Percentiles rank a stretch among this genome's conserved stretches.
Evolutionary conservation across 345 rosid genomes (phyloP).

Genomic region (Lepidium aucheri): DNA sequence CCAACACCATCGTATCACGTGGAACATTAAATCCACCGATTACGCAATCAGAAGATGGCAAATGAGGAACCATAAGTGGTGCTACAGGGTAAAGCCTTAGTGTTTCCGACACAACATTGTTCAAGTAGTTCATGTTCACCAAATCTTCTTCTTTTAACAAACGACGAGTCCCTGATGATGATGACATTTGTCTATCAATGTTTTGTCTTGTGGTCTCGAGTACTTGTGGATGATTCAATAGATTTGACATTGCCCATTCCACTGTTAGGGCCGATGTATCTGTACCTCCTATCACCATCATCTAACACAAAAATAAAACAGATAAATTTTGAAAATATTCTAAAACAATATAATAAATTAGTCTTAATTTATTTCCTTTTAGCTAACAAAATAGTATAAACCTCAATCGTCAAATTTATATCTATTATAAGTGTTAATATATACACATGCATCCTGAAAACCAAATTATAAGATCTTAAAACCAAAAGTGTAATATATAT

Average conservation of each 20-base stretch:
- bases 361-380: not conserved
- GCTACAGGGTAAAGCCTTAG: slow-evolving; percentile 33
- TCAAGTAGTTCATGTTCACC: slow-evolving; percentile 24
- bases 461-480: not conserved
- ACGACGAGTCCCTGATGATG: not conserved
- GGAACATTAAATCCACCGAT: slow-evolving; percentile 37
- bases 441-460: too few species aligned
- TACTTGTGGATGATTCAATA: slow-evolving; percentile 17
- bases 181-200: slow-evolving; percentile 9
- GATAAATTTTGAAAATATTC: not conserved
- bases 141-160: slow-evolving; percentile 27
- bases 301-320: not conserved
- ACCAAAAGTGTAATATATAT: not conserved
- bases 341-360: not conserved
- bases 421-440: too few species aligned
- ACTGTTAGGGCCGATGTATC: slow-evolving; percentile 24
- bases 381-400: not conserved
- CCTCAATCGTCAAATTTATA: not conserved
- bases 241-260: slow-evolving; percentile 29
- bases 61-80: slow-evolving; percentile 39
- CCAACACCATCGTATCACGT: slow-evolving; percentile 27
- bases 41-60: slow-evolving; percentile 34
- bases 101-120: slow-evolving; percentile 33
- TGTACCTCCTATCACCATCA: slow-evolving; percentile 33
- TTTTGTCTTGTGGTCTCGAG: slow-evolving; percentile 16